Conservation (phyloP, 2,329 filamentous ascomycete species). For the Pseudogymnoascus sp. region DNA sequence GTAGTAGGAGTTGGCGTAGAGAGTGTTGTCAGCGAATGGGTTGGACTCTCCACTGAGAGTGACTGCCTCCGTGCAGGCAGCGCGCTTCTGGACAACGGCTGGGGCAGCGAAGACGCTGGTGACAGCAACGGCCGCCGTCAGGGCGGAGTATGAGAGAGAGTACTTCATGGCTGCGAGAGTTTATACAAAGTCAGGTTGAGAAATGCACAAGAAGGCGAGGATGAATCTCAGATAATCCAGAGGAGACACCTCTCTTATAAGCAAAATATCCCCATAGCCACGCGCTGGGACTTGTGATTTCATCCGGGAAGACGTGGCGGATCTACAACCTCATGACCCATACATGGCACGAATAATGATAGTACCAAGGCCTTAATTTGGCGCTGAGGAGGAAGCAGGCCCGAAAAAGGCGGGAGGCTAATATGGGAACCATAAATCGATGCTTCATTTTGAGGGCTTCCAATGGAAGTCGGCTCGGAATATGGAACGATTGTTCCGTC, state of each 20-base stretch:
- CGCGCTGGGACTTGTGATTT: neutral
- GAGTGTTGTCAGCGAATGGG: slow-evolving; percentile 42
- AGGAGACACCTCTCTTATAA: slow-evolving; percentile 1
- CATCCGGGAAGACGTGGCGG: neutral
- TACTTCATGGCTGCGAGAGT: slow-evolving; percentile 2
- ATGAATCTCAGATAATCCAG: neutral
- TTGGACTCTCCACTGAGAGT: slow-evolving; percentile 31
- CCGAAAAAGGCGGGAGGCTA: slow-evolving; percentile 6
- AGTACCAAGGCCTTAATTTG: neutral
- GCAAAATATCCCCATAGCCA: neutral
- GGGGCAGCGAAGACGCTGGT: slow-evolving; percentile 7
- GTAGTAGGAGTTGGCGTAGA: slow-evolving; percentile 49
- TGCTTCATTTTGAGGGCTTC: slow-evolving; percentile 3
- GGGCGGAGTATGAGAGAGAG: neutral
- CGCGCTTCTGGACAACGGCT: slow-evolving; percentile 6
- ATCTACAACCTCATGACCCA: slow-evolving; percentile 3
- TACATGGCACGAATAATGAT: neutral
- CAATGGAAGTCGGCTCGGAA: neutral
- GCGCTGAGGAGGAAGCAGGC: neutral
- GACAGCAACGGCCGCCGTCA: slow-evolving; percentile 4
- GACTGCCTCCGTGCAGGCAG: slow-evolving; percentile 19
- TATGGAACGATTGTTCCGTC: slow-evolving; percentile 4
- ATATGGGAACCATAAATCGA: neutral
- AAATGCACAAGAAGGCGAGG: slow-evolving; percentile 1
- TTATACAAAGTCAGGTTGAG: neutral